Conservation (phyloP, 768 basidiomycete species). For the Leucosporidium scottii region DNA sequence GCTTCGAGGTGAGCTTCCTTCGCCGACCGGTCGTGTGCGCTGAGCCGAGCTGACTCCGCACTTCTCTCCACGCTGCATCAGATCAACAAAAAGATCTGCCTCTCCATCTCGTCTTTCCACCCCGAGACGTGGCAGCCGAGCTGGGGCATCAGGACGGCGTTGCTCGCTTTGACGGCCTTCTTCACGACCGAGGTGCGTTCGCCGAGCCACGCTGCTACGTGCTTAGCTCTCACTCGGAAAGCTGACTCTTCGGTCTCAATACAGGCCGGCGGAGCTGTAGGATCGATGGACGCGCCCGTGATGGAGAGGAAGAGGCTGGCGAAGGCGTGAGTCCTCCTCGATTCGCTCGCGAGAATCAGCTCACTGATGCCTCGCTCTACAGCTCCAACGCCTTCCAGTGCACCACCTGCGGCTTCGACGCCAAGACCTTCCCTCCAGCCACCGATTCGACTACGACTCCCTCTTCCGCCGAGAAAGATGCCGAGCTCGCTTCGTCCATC, state of each 20-base stretch:
- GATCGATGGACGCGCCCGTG: slow-evolving; percentile 25
- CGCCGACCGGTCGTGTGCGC: too few species aligned
- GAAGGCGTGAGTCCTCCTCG: not conserved
- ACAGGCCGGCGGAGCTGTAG: slow-evolving; percentile 30
- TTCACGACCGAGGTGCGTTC: slow-evolving; percentile 41
- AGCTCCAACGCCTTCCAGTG: slow-evolving; percentile 8
- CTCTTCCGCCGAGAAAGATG: too few species aligned
- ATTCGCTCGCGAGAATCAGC: not conserved
- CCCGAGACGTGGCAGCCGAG: slow-evolving; percentile 94
- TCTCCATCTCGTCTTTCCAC: slow-evolving; percentile 46
- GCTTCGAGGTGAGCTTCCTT: slow-evolving; percentile 52
- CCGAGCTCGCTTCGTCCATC: too few species aligned
- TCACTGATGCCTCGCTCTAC: too few species aligned
- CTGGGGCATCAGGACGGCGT: slow-evolving; percentile 87
- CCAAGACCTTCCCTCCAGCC: not conserved
- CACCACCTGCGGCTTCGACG: slow-evolving; percentile 26
- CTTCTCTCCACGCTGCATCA: slow-evolving; percentile 39
- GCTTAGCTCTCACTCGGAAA: not conserved
- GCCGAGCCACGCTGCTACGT: too few species aligned
- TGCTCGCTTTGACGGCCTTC: slow-evolving; percentile 43
- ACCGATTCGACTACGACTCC: too few species aligned
- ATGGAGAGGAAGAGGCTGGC: slow-evolving; percentile 26
- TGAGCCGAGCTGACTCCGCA: too few species aligned
- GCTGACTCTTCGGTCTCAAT: not conserved
- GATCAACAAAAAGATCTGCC: slow-evolving; percentile 78